These are phyloP conservation scores for Russula sp. DNA, from an alignment of 768 basidiomycete species.

Conservation along the genomic window DNA sequence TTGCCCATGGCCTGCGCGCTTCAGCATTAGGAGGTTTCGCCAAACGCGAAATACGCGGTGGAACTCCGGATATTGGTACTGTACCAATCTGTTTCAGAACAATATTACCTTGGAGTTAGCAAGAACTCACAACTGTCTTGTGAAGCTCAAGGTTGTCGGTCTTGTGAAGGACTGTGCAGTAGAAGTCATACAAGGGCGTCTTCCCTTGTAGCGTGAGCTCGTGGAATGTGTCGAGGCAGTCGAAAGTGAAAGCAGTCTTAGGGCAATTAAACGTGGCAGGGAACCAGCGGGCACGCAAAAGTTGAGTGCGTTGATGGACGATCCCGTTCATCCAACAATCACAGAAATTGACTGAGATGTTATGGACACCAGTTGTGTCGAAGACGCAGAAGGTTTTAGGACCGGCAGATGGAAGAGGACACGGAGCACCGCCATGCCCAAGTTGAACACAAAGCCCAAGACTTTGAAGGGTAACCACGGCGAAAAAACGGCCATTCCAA, in stretches of 20 bases:
- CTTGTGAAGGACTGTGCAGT: neutral
- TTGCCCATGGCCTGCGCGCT: slow-evolving; percentile 2
- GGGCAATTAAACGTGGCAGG: slow-evolving; percentile 3
- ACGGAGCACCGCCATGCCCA: neutral
- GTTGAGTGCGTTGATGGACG: neutral
- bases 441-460: no score
- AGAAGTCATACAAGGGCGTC: slow-evolving; percentile 7
- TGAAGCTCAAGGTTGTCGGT: neutral
- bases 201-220: slow-evolving; percentile 10
- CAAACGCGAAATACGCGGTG: neutral
- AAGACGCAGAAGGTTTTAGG: neutral
- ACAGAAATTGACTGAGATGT: slow-evolving; percentile 2
- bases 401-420: neutral
- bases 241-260: slow-evolving; percentile 4
- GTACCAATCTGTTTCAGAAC: neutral
- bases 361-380: slow-evolving; percentile 1
- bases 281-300: slow-evolving; percentile 11
- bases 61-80: slow-evolving; percentile 11
- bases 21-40: neutral
- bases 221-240: slow-evolving; percentile 1
- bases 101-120: neutral
- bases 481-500: no score
- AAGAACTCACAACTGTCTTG: neutral
- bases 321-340: neutral
- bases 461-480: no score